These are phyloP conservation scores for Beauveria varroae DNA, from an alignment of 2,329 filamentous ascomycete species.

Conservation along the genomic window DNA sequence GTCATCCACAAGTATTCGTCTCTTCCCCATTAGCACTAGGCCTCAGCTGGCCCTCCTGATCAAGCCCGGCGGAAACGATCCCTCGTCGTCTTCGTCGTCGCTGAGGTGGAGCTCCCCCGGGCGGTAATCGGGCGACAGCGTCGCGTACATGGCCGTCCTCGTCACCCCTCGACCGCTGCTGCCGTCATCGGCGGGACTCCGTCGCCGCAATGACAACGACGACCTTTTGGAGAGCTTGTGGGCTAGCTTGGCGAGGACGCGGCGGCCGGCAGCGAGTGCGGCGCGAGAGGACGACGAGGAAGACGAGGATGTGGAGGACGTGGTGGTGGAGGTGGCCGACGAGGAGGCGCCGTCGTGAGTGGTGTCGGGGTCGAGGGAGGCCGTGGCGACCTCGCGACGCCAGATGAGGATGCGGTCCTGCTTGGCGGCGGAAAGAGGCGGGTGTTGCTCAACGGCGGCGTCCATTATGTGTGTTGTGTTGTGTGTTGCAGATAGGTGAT, in stretches of 20 bases:
- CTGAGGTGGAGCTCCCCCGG: not conserved
- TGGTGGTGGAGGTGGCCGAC: constrained; percentile 23
- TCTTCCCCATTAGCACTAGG: too few relatives aligned
- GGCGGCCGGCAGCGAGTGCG: constrained; percentile 9
- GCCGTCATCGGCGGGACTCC: too few relatives aligned
- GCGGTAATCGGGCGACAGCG: not conserved
- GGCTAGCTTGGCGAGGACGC: constrained; percentile 17
- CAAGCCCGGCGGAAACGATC: too few relatives aligned
- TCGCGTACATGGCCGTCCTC: constrained; percentile 25
- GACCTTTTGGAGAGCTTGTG: constrained; percentile 14
- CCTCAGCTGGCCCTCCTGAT: too few relatives aligned
- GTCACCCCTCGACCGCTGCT: not conserved
- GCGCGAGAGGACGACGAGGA: constrained; percentile 18
- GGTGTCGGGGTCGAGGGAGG: constrained; percentile 25
- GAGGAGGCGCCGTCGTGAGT: constrained; percentile 18
- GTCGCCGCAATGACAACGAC: too few relatives aligned
- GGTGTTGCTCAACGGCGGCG: constrained; percentile 4
- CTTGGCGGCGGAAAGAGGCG: constrained; percentile 19
- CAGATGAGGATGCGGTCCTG: constrained; percentile 40
- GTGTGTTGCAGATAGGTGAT: not conserved
- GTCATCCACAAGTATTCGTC: too few relatives aligned
- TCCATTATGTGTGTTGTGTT: not conserved
- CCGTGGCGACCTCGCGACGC: constrained; percentile 46
- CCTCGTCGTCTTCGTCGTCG: constrained; percentile 5
- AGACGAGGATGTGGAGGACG: constrained; percentile 20